Evolutionary conservation across 169 alveolate species (phyloP).

Genomic region (Condylostoma magnum): DNA sequence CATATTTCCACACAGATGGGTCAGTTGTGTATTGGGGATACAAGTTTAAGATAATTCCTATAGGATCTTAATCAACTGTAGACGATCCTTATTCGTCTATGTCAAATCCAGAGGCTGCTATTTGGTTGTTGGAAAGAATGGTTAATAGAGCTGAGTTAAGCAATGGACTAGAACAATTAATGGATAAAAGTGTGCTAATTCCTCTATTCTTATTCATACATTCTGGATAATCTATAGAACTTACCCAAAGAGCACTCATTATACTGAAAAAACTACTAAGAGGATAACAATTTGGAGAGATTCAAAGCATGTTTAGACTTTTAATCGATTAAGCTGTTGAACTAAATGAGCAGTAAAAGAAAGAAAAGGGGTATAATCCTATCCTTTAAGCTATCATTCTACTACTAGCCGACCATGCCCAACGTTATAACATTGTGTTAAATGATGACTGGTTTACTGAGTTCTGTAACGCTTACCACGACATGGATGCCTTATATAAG

Average conservation of each 20-base stretch:
- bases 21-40: slow-evolving; percentile 30
- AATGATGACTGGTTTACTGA: slow-evolving; percentile 2
- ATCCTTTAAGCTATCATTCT: not conserved
- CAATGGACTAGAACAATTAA: not conserved
- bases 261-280: not conserved
- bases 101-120: slow-evolving; percentile 1
- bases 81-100: not conserved
- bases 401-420: not conserved
- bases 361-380: not conserved
- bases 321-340: not conserved
- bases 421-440: not conserved
- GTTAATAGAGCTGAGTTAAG: not conserved
- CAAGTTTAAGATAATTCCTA: slow-evolving; percentile 28
- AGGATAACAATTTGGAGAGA: not conserved
- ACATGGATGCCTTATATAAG: not conserved
- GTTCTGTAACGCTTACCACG: not conserved
- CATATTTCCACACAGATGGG: slow-evolving; percentile 31
- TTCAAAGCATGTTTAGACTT: not conserved
- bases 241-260: not conserved
- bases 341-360: not conserved
- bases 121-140: slow-evolving; percentile 1
- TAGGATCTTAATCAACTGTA: not conserved
- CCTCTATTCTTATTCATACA: not conserved
- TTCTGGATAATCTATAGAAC: not conserved
- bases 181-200: not conserved